Evolutionary conservation across 257 asterid species (phyloP).

Genomic region (Echites panduratus): DNA sequence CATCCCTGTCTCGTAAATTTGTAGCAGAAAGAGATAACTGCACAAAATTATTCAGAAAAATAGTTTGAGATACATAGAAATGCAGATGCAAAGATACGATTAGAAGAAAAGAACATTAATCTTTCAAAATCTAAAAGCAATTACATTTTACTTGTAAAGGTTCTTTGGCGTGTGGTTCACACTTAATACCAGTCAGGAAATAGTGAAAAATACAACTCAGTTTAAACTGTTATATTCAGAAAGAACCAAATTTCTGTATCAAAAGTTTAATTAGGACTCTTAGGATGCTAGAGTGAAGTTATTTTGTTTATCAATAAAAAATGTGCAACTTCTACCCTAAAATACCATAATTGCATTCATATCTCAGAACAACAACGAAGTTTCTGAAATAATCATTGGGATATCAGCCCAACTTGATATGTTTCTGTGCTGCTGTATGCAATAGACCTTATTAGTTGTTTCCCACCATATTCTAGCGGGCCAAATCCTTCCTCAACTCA

Average conservation of each 20-base stretch:
- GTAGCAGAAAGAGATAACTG: slow-evolving; percentile 92
- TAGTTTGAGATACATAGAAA: slow-evolving; percentile 14
- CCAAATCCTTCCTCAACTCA: not conserved
- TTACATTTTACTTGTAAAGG: not conserved
- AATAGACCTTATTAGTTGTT: not conserved
- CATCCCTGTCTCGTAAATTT: slow-evolving; percentile 79
- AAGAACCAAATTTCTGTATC: not conserved
- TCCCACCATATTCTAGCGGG: not conserved
- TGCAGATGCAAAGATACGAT: not conserved
- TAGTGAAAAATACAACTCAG: not conserved
- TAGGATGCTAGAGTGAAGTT: not conserved
- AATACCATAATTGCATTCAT: not conserved
- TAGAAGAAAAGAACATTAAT: not conserved
- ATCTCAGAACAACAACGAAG: not conserved
- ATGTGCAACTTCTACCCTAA: not conserved
- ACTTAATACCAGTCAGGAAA: not conserved
- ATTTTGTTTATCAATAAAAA: not conserved
- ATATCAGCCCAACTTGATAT: not conserved
- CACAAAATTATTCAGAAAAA: slow-evolving; percentile 24
- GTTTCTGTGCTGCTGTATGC: not conserved
- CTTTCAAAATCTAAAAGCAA: not conserved
- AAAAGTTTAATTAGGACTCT: not conserved
- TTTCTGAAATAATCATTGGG: not conserved
- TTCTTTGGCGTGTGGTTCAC: not conserved
- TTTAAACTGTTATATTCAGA: not conserved